Base-by-base conservation (phyloP, 768 basidiomycete species). In the Grammothele lineata region DNA sequence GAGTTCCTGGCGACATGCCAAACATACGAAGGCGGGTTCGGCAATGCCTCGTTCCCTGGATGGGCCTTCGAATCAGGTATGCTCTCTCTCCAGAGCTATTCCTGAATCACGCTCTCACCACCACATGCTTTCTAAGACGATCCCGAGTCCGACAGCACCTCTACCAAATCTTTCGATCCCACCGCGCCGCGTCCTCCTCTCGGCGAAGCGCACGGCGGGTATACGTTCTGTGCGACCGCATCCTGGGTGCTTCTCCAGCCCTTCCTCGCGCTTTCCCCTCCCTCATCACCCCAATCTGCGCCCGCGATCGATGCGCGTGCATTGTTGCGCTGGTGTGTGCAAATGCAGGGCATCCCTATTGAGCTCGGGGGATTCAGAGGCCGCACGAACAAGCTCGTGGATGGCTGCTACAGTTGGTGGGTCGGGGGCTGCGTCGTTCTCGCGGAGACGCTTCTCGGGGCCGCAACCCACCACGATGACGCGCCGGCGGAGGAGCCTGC, bases 401-500 rank as follows among this genome's bases (percentile, higher is more conserved):
- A 99, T 58, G 96, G 95, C 4, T 99, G 96, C 66, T 99, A 99
- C 66, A 85, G 87, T n/a, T 99, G 96, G 96, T 99, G 95, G 96
- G 89, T 92, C 19, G 96, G 91, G 2, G 94, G 94, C 0, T 76
- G 86, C 14, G 90, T 96, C 61, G 74, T 78, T 0, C 68, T 97
- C 7, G 67, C 96, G 0, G 88, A 89, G 47, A 80, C 22, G 57
- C 81, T 50, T 45, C 63, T 67, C 9, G 66, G 60, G 37, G 60
- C 66, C 22, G 63, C 30, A 17, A 26, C 39, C 18, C 46, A 40
- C 24, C 37, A 37, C 41, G 43, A 53, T 25, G 12, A 63, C 7
- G 60, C 60, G 22, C 63, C 62, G 6, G 35, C 35, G 8, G 35
- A 36, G n/a, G 54, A 53, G 9, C 62, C 59, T 4, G 50, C 56